Evolutionary conservation across 352 stramenopile genomes (phyloP).

Genomic region (Plasmopara viticola): DNA sequence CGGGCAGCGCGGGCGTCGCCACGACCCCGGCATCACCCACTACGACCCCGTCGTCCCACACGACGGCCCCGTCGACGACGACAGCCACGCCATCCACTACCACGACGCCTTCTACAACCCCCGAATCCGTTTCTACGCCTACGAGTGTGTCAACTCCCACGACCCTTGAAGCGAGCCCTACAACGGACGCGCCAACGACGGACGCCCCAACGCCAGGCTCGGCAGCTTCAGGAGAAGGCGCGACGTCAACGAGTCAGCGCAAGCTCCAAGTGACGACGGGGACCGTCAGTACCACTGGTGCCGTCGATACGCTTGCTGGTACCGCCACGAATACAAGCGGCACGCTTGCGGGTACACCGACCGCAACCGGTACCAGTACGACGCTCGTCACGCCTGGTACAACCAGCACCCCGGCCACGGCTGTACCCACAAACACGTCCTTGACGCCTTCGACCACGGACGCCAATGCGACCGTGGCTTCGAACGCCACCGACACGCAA

Average conservation of each 20-base stretch:
- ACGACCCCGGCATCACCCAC: slow-evolving; percentile 2
- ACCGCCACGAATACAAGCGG: slow-evolving; percentile 8
- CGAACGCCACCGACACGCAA: slow-evolving; percentile 22
- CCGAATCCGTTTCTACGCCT: slow-evolving; percentile 16
- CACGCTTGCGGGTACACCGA: background rate
- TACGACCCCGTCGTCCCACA: background rate
- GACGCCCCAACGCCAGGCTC: slow-evolving; percentile 5
- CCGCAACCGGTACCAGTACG: slow-evolving; percentile 6
- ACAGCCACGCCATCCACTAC: slow-evolving; percentile 10
- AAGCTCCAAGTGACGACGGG: slow-evolving; percentile 13
- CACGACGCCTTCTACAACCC: slow-evolving; percentile 10
- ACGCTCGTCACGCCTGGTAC: slow-evolving; percentile 8
- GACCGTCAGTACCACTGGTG: slow-evolving; percentile 1
- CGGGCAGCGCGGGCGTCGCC: slow-evolving; percentile 16
- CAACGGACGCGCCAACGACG: slow-evolving; percentile 14
- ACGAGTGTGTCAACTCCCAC: slow-evolving; percentile 2
- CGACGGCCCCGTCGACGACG: slow-evolving; percentile 15
- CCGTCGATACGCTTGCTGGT: slow-evolving; percentile 4
- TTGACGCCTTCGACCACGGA: slow-evolving; percentile 9
- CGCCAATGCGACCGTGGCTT: slow-evolving; percentile 14
- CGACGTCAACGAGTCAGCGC: slow-evolving; percentile 2
- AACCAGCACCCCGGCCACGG: background rate
- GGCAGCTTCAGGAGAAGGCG: background rate
- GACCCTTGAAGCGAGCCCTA: slow-evolving; percentile 1
- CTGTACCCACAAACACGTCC: slow-evolving; percentile 1